Evolutionary conservation across 208 protist species (phyloP).

Genomic region (Novymonas esmeraldas): DNA sequence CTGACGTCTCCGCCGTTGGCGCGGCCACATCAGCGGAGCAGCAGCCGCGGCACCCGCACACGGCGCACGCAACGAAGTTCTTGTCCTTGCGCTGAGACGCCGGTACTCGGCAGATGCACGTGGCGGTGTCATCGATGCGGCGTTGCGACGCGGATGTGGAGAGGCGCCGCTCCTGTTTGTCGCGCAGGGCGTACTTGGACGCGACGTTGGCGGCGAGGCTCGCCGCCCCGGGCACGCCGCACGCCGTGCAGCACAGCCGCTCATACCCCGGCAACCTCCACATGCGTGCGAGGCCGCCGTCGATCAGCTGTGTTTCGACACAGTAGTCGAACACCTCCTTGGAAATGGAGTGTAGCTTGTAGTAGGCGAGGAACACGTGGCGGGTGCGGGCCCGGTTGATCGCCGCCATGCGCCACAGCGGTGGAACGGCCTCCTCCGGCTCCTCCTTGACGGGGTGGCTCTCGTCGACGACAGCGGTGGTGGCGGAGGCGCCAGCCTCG

Average conservation of each 20-base stretch:
- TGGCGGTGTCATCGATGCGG: constrained; percentile 12
- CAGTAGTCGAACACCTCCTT: constrained; percentile 87
- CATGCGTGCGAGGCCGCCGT: constrained; percentile 69
- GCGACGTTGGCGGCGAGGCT: constrained; percentile 54
- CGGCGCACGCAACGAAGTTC: constrained; percentile 65
- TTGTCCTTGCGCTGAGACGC: constrained; percentile 55
- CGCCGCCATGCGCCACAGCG: constrained; percentile 75
- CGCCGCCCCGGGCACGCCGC: constrained; percentile 71
- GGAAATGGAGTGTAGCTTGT: constrained; percentile 44
- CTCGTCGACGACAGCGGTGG: neutral
- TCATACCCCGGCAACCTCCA: constrained; percentile 88
- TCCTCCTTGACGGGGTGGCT: constrained; percentile 8
- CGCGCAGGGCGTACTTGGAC: constrained; percentile 57
- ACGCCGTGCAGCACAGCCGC: constrained; percentile 81
- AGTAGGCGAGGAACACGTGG: constrained; percentile 76
- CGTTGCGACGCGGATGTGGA: constrained; percentile 9
- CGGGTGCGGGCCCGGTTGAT: constrained; percentile 87
- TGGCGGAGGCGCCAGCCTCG: neutral
- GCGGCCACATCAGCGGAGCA: constrained; percentile 54
- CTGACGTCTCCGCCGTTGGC: neutral
- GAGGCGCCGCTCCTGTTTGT: constrained; percentile 45
- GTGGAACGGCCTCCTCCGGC: constrained; percentile 40
- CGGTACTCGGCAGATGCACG: constrained; percentile 86
- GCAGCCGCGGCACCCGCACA: constrained; percentile 82
- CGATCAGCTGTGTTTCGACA: constrained; percentile 85